phyloP scores from a whole-genome alignment of 2,329 filamentous ascomycete genomes.

The Phialocephala sp. region DNA sequence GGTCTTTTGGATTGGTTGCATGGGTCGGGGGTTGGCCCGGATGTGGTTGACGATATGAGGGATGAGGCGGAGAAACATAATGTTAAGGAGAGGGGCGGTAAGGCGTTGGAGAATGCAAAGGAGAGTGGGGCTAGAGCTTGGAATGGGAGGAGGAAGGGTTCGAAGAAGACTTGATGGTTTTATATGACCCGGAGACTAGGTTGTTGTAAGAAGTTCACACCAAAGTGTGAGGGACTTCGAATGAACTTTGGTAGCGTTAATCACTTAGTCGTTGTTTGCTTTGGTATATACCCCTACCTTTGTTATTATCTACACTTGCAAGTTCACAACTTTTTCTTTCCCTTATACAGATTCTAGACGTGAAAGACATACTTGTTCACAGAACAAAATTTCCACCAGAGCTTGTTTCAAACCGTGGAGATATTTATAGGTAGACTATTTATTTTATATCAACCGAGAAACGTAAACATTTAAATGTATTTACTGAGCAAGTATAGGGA shows the following conservation, averaged over 20 bases:
- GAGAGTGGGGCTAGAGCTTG: slow-evolving; percentile 41
- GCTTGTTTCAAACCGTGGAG: too few relatives aligned
- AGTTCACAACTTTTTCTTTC: neutral
- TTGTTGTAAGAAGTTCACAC: neutral
- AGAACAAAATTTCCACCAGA: too few relatives aligned
- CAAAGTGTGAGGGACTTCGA: neutral
- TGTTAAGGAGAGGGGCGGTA: slow-evolving; percentile 49
- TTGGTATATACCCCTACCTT: neutral
- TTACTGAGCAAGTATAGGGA: too few relatives aligned
- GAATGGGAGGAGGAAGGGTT: slow-evolving; percentile 36
- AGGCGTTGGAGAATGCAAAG: slow-evolving; percentile 44
- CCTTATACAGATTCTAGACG: too few relatives aligned
- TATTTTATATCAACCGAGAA: too few relatives aligned
- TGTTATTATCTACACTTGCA: neutral
- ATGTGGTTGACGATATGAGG: slow-evolving; percentile 59
- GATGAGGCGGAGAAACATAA: slow-evolving; percentile 61
- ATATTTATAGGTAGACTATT: too few relatives aligned
- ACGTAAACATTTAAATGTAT: too few relatives aligned
- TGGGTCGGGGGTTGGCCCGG: slow-evolving; percentile 59
- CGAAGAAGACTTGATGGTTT: slow-evolving; percentile 25
- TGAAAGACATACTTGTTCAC: too few relatives aligned
- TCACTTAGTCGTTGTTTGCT: neutral
- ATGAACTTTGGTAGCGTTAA: neutral
- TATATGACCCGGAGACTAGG: neutral
- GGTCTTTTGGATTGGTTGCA: slow-evolving; percentile 67